phyloP scores from a whole-genome alignment of 2,329 filamentous ascomycete species.

The Rosellinia necatrix region DNA sequence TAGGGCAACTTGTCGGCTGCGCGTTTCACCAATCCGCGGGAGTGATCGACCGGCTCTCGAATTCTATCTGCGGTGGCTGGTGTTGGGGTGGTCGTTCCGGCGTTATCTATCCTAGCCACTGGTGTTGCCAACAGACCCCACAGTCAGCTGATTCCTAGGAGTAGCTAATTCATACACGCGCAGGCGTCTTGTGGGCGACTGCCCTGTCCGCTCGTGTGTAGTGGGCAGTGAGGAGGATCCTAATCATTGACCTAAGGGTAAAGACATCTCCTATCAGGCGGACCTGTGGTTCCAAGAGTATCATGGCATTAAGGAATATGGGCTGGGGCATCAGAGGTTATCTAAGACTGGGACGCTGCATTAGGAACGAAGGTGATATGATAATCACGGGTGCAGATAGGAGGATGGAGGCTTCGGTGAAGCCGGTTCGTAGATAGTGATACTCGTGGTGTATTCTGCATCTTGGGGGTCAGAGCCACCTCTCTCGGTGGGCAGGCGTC shows the following conservation, averaged over 20 bases:
- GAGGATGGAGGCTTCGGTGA: not conserved
- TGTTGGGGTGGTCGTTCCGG: constrained; percentile 1
- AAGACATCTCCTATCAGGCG: constrained; percentile 10
- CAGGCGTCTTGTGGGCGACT: not conserved
- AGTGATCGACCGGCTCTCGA: constrained; percentile 5
- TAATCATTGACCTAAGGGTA: constrained; percentile 11
- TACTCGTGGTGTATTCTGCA: constrained; percentile 19
- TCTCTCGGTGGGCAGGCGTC: constrained; percentile 16
- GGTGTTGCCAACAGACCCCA: not conserved
- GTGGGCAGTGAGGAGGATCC: constrained; percentile 1
- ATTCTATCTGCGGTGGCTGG: constrained; percentile 14
- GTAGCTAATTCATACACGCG: constrained; percentile 17
- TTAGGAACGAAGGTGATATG: constrained; percentile 11
- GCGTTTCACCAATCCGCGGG: constrained; percentile 6
- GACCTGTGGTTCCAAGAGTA: not conserved
- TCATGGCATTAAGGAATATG: not conserved
- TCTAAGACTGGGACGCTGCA: constrained; percentile 13
- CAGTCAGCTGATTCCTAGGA: constrained; percentile 3
- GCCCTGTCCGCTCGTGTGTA: constrained; percentile 2
- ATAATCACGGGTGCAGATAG: constrained; percentile 6
- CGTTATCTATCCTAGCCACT: not conserved
- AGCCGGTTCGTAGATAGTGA: constrained; percentile 28
- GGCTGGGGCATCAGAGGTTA: not conserved
- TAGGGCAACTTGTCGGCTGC: not conserved
- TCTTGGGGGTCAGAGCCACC: constrained; percentile 8